Evolutionary conservation across 2,329 filamentous ascomycete species (phyloP), one percentile per base, ranked within the genome.

Genomic region (Trichoderma brevicompactum): DNA sequence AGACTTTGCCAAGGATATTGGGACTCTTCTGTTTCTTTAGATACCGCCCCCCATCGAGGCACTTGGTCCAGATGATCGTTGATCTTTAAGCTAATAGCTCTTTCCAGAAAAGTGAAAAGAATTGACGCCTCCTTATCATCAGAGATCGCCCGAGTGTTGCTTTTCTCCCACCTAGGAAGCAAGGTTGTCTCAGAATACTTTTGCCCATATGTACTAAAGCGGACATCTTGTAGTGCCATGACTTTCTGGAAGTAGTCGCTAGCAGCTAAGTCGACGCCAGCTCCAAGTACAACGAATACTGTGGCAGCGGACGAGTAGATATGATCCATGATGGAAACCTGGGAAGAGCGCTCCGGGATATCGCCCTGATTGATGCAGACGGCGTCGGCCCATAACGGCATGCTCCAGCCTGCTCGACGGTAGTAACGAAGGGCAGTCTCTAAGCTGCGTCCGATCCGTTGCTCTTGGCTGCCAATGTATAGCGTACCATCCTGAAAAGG

Each of bases 361-460:
- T 66, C 58, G 9, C 3, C 50, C 38, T 64, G 65, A 52, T 64
- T 23, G 34, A 64, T 66, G 58, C 65, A 64, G 23, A 64, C 12
- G 15, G 65, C 65, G n/a, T 64, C 65, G 1, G 44, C 50, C 65
- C 65, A 66, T 3, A 66, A 53, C 17, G 41, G 55, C 41, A 59
- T 48, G 32, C 41, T 15, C 41, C 55, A 59, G 8, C 41, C 41
- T 36, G 55, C 41, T 19, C 41, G 41, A 17, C 54, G 55, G 23
- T 59, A 59, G 55, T 59, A 46, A 15, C 55, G 55, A 48, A 59
- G 55, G 0, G 55, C 41, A 1, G 55, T 59, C 55, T 59, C 41
- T 10, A 48, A 17, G 5, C 38, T 36, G n/a, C 55, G 41, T 48
- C 55, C 55, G 9, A 59, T 48, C 6, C 41, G 43, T 12, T 48